These are phyloP conservation scores for Solanum sejunctum DNA, from an alignment of 257 asterid genomes.

Conservation along the genomic window DNA sequence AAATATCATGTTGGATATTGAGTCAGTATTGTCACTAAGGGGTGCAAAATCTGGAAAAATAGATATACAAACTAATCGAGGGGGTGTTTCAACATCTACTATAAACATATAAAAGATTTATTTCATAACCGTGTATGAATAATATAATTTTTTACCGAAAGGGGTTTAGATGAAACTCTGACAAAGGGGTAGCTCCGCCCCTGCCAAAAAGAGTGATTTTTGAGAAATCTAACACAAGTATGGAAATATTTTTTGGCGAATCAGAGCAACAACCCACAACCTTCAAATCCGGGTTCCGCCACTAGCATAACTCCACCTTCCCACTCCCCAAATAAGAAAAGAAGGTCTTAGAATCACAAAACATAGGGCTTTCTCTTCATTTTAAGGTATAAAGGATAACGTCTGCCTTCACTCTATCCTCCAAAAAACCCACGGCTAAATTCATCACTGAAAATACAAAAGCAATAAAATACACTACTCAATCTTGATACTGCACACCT, in stretches of 20 bases:
- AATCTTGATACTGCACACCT: slow-evolving; percentile 20
- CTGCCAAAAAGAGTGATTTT: no score
- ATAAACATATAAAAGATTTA: no score
- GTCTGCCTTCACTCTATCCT: not conserved
- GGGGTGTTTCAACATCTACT: no score
- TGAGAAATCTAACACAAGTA: no score
- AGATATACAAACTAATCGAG: no score
- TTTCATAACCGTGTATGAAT: no score
- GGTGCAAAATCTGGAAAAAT: no score
- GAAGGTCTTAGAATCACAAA: not conserved
- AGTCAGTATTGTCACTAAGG: no score
- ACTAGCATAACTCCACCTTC: not conserved
- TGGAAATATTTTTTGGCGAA: not conserved
- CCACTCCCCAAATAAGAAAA: not conserved
- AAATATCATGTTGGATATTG: not conserved
- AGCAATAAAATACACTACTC: not conserved
- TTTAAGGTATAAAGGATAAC: not conserved
- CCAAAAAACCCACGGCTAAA: no score
- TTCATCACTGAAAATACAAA: not conserved
- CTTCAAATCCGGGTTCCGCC: not conserved
- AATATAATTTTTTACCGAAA: no score
- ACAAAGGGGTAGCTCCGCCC: no score
- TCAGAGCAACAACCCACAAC: not conserved
- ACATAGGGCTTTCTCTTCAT: not conserved
- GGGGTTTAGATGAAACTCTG: no score